Conservation (phyloP, 805 yeast genomes). For the Kuraishia cidri region DNA sequence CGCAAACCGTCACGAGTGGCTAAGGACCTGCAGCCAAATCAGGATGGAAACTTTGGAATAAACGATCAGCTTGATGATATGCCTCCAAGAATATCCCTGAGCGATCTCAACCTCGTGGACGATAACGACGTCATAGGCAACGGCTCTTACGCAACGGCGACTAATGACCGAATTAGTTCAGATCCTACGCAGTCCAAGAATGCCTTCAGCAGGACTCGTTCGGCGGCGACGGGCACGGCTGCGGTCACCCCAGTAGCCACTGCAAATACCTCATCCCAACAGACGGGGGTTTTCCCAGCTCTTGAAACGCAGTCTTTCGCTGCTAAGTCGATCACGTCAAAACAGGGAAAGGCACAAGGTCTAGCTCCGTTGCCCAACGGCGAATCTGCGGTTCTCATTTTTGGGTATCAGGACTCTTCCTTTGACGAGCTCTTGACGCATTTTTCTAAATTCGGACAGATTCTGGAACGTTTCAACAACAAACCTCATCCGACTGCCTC, state of each 20-base stretch:
- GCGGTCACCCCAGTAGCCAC: neutral
- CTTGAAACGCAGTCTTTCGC: slow-evolving; percentile 1
- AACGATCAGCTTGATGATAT: slow-evolving; percentile 25
- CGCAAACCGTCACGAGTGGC: neutral
- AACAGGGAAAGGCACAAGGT: slow-evolving; percentile 1
- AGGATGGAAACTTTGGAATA: neutral
- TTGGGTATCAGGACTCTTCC: slow-evolving; percentile 79
- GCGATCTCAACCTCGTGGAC: slow-evolving; percentile 34
- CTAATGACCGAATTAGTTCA: slow-evolving; percentile 2
- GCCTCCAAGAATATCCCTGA: slow-evolving; percentile 42
- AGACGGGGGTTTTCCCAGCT: slow-evolving; percentile 4
- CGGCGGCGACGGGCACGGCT: slow-evolving; percentile 1
- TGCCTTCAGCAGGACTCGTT: slow-evolving; percentile 28
- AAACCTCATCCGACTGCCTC: neutral
- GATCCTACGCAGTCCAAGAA: slow-evolving; percentile 37
- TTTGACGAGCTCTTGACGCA: slow-evolving; percentile 60
- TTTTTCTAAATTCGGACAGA: slow-evolving; percentile 72
- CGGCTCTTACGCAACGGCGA: slow-evolving; percentile 24
- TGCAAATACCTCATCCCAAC: slow-evolving; percentile 10
- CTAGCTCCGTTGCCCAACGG: slow-evolving; percentile 9
- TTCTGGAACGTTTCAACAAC: slow-evolving; percentile 62
- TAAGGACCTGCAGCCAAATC: neutral
- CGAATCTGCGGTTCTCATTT: slow-evolving; percentile 70
- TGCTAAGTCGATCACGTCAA: neutral
- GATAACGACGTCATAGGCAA: slow-evolving; percentile 26